phyloP scores from a whole-genome alignment of 441 rosid species.

The Eutrema salsugineum region DNA sequence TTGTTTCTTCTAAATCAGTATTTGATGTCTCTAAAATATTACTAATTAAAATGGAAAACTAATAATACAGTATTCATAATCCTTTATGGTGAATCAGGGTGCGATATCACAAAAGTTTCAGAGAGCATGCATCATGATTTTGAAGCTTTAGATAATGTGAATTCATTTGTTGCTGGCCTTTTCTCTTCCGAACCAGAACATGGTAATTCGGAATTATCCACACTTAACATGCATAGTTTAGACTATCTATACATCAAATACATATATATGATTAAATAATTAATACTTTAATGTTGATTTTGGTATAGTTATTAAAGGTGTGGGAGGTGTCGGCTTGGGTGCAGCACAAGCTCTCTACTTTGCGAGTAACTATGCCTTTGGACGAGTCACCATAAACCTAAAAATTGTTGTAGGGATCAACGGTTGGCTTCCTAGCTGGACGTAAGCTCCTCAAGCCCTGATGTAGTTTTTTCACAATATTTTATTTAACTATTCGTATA shows the following conservation, averaged over 20 bases:
- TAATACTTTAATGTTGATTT: too few relatives aligned
- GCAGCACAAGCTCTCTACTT: slow-evolving; percentile 65
- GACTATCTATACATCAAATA: too few relatives aligned
- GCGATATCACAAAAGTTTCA: slow-evolving; percentile 59
- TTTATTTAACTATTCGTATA: too few relatives aligned
- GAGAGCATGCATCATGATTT: slow-evolving; percentile 58
- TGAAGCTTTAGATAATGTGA: slow-evolving; percentile 71
- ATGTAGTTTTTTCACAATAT: too few relatives aligned
- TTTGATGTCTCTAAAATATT: background rate
- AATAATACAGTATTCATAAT: too few relatives aligned
- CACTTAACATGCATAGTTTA: too few relatives aligned
- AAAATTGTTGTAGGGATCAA: slow-evolving; percentile 68
- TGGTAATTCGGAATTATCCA: too few relatives aligned
- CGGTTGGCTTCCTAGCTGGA: slow-evolving; percentile 35
- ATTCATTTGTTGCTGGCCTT: slow-evolving; percentile 59
- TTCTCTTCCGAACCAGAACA: slow-evolving; percentile 65
- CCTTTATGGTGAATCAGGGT: slow-evolving; percentile 62
- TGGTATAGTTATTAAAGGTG: slow-evolving; percentile 56
- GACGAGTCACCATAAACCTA: slow-evolving; percentile 51
- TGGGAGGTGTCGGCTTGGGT: slow-evolving; percentile 76
- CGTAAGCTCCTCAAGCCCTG: background rate
- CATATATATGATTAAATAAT: too few relatives aligned
- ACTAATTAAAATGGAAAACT: background rate
- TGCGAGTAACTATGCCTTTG: slow-evolving; percentile 51
- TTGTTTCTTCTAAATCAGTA: background rate